These are phyloP conservation scores for Erysiphe pisi DNA, from an alignment of 2,329 filamentous ascomycete species.

Conservation along the genomic window DNA sequence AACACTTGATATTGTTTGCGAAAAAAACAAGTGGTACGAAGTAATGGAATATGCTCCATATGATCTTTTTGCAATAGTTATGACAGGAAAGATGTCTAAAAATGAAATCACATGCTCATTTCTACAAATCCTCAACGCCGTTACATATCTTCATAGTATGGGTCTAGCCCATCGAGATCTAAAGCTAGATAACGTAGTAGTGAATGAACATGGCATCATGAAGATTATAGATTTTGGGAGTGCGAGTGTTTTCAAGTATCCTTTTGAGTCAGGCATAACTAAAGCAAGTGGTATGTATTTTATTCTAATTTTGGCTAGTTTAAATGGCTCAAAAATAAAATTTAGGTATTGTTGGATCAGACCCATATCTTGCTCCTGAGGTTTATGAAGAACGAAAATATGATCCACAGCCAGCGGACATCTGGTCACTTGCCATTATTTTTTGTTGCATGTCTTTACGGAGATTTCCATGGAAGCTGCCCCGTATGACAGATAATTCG, in stretches of 20 bases:
- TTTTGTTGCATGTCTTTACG: constrained; percentile 98
- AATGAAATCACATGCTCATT: constrained; percentile 87
- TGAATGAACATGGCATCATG: constrained; percentile 94
- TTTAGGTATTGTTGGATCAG: constrained; percentile 65
- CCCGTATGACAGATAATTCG: constrained; percentile 81
- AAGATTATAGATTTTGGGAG: constrained; percentile 99
- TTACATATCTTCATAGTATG: constrained; percentile 90
- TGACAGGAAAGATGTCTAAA: constrained; percentile 94
- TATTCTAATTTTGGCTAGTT: not conserved
- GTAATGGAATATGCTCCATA: constrained; percentile 98
- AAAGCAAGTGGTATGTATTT: constrained; percentile 59
- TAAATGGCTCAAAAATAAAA: constrained; percentile 29
- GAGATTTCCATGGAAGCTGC: constrained; percentile 94
- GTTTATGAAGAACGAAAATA: constrained; percentile 92
- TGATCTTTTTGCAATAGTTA: constrained; percentile 94
- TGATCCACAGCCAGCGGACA: constrained; percentile 84
- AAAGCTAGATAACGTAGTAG: constrained; percentile 96
- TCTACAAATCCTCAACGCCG: constrained; percentile 86
- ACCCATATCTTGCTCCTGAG: constrained; percentile 93
- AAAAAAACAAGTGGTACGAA: constrained; percentile 91
- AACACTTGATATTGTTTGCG: constrained; percentile 89
- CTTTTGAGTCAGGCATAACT: constrained; percentile 83
- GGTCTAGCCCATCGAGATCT: constrained; percentile 88
- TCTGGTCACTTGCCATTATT: constrained; percentile 97
- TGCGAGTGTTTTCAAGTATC: constrained; percentile 93